A percentile compares a stretch with the other conserved stretches of the same genome.
These are phyloP conservation scores for Incumbomyces lentus DNA, from an alignment of 2,329 filamentous ascomycete species.

Conservation along the genomic window DNA sequence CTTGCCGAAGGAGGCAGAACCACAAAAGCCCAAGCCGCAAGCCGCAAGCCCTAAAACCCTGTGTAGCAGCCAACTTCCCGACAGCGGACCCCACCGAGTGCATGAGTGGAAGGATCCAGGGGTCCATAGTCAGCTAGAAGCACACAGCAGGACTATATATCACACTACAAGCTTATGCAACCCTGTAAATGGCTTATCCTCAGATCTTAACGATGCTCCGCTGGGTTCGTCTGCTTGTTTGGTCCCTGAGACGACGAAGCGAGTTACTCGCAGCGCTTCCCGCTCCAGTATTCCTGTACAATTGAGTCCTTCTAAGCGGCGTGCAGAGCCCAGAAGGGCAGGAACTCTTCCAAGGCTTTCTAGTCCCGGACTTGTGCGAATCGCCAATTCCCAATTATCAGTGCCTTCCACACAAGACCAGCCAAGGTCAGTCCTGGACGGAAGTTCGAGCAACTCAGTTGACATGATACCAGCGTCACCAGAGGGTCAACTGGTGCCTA, in stretches of 20 bases:
- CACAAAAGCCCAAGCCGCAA: too few relatives aligned
- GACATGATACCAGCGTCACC: conserved; percentile 7
- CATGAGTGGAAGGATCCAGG: too few relatives aligned
- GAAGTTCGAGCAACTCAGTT: conserved; percentile 1
- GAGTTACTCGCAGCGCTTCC: background rate
- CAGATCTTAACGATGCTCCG: too few relatives aligned
- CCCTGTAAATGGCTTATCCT: too few relatives aligned
- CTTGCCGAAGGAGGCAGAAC: too few relatives aligned
- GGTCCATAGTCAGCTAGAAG: too few relatives aligned
- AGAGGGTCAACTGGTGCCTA: conserved; percentile 1
- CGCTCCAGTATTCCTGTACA: background rate
- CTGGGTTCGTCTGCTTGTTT: background rate
- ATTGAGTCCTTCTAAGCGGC: background rate
- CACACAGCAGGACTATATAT: too few relatives aligned
- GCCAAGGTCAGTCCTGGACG: background rate
- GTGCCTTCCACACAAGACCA: background rate
- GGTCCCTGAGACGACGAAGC: background rate
- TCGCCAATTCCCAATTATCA: conserved; percentile 4
- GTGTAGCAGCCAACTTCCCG: too few relatives aligned
- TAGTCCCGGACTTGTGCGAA: background rate
- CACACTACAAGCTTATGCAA: too few relatives aligned
- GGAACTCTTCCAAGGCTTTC: background rate
- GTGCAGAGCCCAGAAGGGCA: background rate
- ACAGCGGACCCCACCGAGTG: too few relatives aligned
- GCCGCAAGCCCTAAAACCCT: too few relatives aligned